Evolutionary conservation across 1,284 basidiomycete genomes (phyloP).

Genomic region (Phylloporus gajari): DNA sequence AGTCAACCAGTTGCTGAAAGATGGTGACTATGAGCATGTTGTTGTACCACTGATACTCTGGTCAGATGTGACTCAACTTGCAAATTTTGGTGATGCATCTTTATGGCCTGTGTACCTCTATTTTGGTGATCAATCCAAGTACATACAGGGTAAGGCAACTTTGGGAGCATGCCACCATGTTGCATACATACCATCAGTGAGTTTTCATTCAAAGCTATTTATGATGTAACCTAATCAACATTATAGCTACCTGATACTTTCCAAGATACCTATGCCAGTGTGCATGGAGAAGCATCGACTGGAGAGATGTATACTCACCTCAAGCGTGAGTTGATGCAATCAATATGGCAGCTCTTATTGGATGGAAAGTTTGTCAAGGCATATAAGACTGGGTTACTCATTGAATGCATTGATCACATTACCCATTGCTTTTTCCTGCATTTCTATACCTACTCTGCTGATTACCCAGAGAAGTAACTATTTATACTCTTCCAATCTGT

Average conservation of each 20-base stretch:
- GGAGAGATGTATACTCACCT: background rate
- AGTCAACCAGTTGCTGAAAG: background rate
- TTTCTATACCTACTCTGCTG: conserved; percentile 1
- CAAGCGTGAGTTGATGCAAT: background rate
- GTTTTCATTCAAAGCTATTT: background rate
- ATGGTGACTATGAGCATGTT: conserved; percentile 22
- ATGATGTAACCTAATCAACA: background rate
- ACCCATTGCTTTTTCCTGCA: background rate
- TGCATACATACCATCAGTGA: conserved; percentile 2
- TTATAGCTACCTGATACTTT: conserved; percentile 1
- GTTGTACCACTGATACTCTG: conserved; percentile 42
- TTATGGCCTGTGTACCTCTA: conserved; percentile 3
- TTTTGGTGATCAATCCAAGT: conserved; percentile 6
- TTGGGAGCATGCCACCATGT: conserved; percentile 3
- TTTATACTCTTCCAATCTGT: background rate
- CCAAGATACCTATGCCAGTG: background rate
- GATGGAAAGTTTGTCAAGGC: background rate
- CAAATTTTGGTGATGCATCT: conserved; percentile 24
- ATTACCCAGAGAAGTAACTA: background rate
- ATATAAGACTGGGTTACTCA: background rate
- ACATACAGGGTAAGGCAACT: background rate
- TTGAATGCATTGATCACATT: background rate
- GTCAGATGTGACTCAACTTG: conserved; percentile 43
- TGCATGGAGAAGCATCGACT: background rate
- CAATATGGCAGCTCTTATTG: background rate